phyloP scores from a whole-genome alignment of 2,329 filamentous ascomycete genomes.

The Ophiostoma australiae region DNA sequence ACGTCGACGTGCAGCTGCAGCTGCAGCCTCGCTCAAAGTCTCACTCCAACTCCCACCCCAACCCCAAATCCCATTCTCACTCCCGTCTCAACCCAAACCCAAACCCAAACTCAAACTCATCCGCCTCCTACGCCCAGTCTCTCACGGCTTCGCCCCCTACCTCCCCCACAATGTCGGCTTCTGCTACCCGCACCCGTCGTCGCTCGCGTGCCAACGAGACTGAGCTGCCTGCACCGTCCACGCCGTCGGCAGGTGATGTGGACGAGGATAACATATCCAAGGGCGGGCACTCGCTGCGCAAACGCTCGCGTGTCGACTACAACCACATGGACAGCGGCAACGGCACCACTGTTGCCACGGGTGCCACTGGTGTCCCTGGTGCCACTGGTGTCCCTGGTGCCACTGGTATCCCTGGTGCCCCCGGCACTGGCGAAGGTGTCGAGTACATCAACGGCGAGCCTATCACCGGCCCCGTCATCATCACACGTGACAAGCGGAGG shows the following conservation, averaged over 20 bases:
- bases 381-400: not conserved
- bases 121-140: conserved; percentile 32
- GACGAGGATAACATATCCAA: conserved; percentile 49
- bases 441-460: conserved; percentile 22
- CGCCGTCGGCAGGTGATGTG: conserved; percentile 36
- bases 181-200: conserved; percentile 36
- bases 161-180: conserved; percentile 31
- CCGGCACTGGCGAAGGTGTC: conserved; percentile 33
- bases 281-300: conserved; percentile 55
- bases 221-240: conserved; percentile 30
- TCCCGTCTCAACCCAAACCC: not conserved
- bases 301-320: conserved; percentile 54
- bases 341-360: conserved; percentile 21
- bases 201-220: conserved; percentile 43
- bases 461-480: conserved; percentile 10
- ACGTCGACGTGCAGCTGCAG: not conserved
- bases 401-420: conserved; percentile 30
- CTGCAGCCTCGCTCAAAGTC: conserved; percentile 6
- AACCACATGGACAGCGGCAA: conserved; percentile 50
- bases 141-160: conserved; percentile 37
- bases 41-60: conserved; percentile 5
- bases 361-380: too few species aligned
- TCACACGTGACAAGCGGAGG: conserved; percentile 12
- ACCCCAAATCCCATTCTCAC: not conserved
- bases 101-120: not conserved